These are phyloP conservation scores for Cyclotella choctawhatcheeana DNA, from an alignment of 108 stramenopile genomes.

Conservation along the genomic window DNA sequence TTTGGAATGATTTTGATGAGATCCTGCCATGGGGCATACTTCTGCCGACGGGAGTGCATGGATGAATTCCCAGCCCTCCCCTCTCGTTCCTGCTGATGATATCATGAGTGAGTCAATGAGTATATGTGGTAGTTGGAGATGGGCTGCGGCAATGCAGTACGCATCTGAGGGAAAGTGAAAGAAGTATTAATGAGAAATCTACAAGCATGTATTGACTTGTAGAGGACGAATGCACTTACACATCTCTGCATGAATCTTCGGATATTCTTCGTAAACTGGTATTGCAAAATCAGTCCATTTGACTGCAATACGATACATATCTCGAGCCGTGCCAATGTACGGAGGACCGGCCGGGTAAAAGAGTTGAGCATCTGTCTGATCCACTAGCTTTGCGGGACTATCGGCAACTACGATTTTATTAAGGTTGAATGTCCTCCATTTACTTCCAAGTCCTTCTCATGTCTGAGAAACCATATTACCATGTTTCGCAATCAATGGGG, in stretches of 20 bases:
- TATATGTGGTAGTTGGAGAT: slow-evolving; percentile 69
- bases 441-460: slow-evolving; percentile 78
- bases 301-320: slow-evolving; percentile 73
- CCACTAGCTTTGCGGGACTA: slow-evolving; percentile 58
- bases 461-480: slow-evolving; percentile 88
- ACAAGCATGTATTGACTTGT: neutral
- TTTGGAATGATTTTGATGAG: slow-evolving; percentile 25
- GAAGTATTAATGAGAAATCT: slow-evolving; percentile 15
- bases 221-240: slow-evolving; percentile 13
- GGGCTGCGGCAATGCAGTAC: slow-evolving; percentile 79
- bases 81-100: slow-evolving; percentile 40
- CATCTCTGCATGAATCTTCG: slow-evolving; percentile 75
- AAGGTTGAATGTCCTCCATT: slow-evolving; percentile 77
- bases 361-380: slow-evolving; percentile 44
- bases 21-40: slow-evolving; percentile 43
- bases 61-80: slow-evolving; percentile 71
- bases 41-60: slow-evolving; percentile 46
- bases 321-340: slow-evolving; percentile 80
- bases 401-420: slow-evolving; percentile 63
- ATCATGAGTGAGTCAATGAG: slow-evolving; percentile 71
- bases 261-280: slow-evolving; percentile 67
- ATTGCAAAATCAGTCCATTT: slow-evolving; percentile 81
- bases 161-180: slow-evolving; percentile 35
- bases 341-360: slow-evolving; percentile 91
- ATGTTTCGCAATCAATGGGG: slow-evolving; percentile 62